phyloP scores from a whole-genome alignment of 192 early-diverging fungal species.

The Coemansia sp. region DNA sequence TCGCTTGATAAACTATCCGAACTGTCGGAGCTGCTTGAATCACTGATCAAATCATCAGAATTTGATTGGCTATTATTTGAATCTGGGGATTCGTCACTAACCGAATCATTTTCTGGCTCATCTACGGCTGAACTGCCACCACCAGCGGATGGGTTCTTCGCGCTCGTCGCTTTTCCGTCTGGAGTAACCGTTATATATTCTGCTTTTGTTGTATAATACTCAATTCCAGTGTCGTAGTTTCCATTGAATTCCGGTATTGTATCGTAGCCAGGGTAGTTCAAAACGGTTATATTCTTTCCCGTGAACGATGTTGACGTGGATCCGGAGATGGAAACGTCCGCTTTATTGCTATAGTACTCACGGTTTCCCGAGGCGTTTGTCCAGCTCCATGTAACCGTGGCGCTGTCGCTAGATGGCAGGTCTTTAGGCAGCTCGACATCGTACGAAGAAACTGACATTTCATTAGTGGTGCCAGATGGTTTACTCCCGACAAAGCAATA shows the following conservation, averaged over 20 bases:
- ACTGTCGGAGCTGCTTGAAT: too few relatives aligned
- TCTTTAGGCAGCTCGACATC: not conserved
- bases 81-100: too few relatives aligned
- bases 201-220: not conserved
- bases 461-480: not conserved
- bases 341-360: not conserved
- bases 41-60: too few relatives aligned
- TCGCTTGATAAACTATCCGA: too few relatives aligned
- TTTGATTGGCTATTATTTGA: too few relatives aligned
- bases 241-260: not conserved
- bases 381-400: not conserved
- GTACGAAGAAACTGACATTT: not conserved
- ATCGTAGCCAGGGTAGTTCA: not conserved
- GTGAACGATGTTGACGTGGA: not conserved
- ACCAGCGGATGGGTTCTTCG: not conserved
- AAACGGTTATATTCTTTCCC: not conserved
- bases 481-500: not conserved
- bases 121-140: too few relatives aligned
- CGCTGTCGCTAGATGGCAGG: not conserved
- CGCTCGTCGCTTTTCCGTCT: not conserved
- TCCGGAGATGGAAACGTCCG: not conserved
- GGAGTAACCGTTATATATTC: not conserved
- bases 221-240: not conserved
- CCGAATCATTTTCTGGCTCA: too few relatives aligned
- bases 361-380: not conserved